These are phyloP conservation scores for Anaeramoeba flamelloides DNA, from an alignment of 78 protist genomes.

Conservation along the genomic window DNA sequence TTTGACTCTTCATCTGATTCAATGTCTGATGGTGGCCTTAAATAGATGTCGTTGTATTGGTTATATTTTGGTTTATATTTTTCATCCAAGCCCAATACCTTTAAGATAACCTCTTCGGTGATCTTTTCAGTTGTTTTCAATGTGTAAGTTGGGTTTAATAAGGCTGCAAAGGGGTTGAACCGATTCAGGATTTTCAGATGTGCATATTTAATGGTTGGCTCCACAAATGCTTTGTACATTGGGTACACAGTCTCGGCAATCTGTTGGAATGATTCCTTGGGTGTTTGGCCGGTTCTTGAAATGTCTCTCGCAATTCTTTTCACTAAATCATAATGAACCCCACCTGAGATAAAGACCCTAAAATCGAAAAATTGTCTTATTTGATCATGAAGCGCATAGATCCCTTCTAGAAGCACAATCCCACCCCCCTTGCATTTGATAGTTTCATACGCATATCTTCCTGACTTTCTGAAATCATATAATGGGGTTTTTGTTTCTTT, in stretches of 20 bases:
- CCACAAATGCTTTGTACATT: slow-evolving; percentile 50
- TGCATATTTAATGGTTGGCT: slow-evolving; percentile 34
- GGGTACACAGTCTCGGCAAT: slow-evolving; percentile 46
- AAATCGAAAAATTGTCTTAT: slow-evolving; percentile 35
- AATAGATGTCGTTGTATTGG: slow-evolving; percentile 39
- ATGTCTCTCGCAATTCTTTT: slow-evolving; percentile 40
- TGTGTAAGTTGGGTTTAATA: slow-evolving; percentile 29
- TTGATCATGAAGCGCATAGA: slow-evolving; percentile 35
- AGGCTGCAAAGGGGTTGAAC: slow-evolving; percentile 36
- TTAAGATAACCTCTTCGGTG: slow-evolving; percentile 22
- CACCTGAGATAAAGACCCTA: slow-evolving; percentile 36
- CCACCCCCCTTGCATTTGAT: slow-evolving; percentile 29
- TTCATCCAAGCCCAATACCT: slow-evolving; percentile 16
- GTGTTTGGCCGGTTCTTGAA: slow-evolving; percentile 36
- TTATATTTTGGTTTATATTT: slow-evolving; percentile 15
- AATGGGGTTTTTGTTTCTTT: slow-evolving; percentile 32
- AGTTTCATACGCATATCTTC: slow-evolving; percentile 32
- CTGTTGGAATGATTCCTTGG: slow-evolving; percentile 39
- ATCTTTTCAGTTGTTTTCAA: slow-evolving; percentile 27
- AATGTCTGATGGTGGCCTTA: slow-evolving; percentile 43
- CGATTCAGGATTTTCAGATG: slow-evolving; percentile 30
- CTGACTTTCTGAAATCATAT: slow-evolving; percentile 35
- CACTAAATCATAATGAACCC: slow-evolving; percentile 44
- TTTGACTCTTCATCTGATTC: too few species aligned
- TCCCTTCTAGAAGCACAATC: slow-evolving; percentile 37